Conservation (phyloP, 2,329 filamentous ascomycete species). For the Alternaria tenuissima region DNA sequence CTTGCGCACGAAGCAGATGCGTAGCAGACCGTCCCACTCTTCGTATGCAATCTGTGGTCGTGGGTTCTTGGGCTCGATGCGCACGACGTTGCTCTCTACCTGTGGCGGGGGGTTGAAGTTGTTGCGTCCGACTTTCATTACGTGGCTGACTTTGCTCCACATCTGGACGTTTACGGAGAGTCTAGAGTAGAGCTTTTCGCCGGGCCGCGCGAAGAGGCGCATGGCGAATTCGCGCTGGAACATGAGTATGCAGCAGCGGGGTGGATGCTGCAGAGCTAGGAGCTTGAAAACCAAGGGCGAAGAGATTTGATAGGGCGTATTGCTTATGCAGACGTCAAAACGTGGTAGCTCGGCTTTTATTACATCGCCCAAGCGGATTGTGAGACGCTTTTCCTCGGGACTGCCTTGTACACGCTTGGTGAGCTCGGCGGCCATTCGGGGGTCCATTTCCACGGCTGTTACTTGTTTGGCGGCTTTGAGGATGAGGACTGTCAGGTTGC, state of each 20-base stretch:
- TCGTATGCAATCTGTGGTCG: slow-evolving; percentile 90
- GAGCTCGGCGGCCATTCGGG: slow-evolving; percentile 94
- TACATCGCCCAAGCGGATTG: slow-evolving; percentile 89
- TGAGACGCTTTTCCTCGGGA: slow-evolving; percentile 77
- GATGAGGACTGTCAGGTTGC: slow-evolving; percentile 88
- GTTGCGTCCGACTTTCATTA: slow-evolving; percentile 94
- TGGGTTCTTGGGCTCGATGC: slow-evolving; percentile 86
- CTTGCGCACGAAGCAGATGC: slow-evolving; percentile 84
- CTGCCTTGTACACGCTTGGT: slow-evolving; percentile 93
- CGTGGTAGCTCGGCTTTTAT: slow-evolving; percentile 83
- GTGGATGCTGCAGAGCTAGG: slow-evolving; percentile 80
- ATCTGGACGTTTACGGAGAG: slow-evolving; percentile 93
- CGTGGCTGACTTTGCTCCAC: slow-evolving; percentile 75
- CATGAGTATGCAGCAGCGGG: slow-evolving; percentile 88
- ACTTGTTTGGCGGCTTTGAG: slow-evolving; percentile 84
- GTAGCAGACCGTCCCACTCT: slow-evolving; percentile 90
- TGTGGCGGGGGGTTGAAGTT: slow-evolving; percentile 96
- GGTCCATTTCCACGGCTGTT: slow-evolving; percentile 91
- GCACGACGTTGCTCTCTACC: slow-evolving; percentile 90
- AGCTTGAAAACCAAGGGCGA: slow-evolving; percentile 92
- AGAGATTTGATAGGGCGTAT: slow-evolving; percentile 82
- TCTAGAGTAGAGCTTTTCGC: slow-evolving; percentile 89
- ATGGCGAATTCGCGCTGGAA: slow-evolving; percentile 96
- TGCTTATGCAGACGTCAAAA: slow-evolving; percentile 83
- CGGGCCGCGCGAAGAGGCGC: slow-evolving; percentile 84